phyloP scores from a whole-genome alignment of 2,329 filamentous ascomycete species.

The Aspergillus sp. region DNA sequence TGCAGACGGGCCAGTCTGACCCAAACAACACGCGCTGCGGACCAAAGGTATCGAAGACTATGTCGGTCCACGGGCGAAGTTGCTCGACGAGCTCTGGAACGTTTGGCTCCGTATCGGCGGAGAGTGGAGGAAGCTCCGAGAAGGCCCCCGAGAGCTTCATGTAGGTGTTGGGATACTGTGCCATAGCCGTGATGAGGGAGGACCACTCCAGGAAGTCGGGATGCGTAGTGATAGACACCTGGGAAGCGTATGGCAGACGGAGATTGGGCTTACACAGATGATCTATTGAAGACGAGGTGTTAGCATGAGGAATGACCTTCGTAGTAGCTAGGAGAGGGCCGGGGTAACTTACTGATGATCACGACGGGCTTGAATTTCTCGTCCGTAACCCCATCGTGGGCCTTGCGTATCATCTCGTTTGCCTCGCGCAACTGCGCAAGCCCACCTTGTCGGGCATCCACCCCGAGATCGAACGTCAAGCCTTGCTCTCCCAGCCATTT shows the following conservation, averaged over 20 bases:
- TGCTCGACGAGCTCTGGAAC: conserved; percentile 50
- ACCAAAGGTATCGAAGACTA: conserved; percentile 71
- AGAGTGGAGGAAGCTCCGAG: conserved; percentile 66
- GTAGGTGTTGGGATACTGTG: conserved; percentile 65
- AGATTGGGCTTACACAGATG: conserved; percentile 89
- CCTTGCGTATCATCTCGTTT: conserved; percentile 66
- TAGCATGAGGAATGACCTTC: not conserved
- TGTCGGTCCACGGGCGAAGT: conserved; percentile 69
- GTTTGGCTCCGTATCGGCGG: conserved; percentile 17
- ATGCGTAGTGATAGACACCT: conserved; percentile 39
- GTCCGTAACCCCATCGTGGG: conserved; percentile 58
- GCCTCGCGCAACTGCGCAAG: conserved; percentile 71
- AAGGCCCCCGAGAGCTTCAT: conserved; percentile 92
- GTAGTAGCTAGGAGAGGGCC: not conserved
- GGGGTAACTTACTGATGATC: conserved; percentile 51
- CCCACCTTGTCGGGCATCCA: conserved; percentile 77
- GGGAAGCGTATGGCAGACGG: conserved; percentile 53
- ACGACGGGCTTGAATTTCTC: conserved; percentile 63
- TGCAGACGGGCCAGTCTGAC: conserved; percentile 92
- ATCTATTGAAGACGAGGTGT: conserved; percentile 51
- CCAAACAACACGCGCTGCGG: conserved; percentile 78
- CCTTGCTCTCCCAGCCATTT: conserved; percentile 63
- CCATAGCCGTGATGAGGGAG: conserved; percentile 65
- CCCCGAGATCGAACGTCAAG: conserved; percentile 76
- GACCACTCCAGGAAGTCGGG: conserved; percentile 68